These are phyloP conservation scores for Pyrenula aspistea DNA, from an alignment of 495 filamentous ascomycete genomes.

Conservation along the genomic window DNA sequence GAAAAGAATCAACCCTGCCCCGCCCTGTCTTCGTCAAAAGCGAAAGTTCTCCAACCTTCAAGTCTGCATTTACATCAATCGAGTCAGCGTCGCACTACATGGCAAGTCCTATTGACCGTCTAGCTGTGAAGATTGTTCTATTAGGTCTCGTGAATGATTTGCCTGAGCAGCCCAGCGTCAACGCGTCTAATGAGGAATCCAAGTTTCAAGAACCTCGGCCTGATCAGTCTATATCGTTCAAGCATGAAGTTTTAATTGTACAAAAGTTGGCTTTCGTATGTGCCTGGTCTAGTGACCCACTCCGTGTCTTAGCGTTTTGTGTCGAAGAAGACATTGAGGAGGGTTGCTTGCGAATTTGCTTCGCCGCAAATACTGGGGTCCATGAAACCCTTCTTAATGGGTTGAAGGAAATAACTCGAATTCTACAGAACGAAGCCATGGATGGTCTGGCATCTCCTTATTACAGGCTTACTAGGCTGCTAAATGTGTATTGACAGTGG, in stretches of 20 bases:
- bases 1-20: neutral
- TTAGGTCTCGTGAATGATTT: neutral
- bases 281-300: neutral
- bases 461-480: neutral
- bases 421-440: neutral
- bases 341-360: neutral
- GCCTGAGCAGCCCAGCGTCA: neutral
- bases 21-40: neutral
- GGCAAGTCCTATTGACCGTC: neutral
- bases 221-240: neutral
- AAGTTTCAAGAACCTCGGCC: neutral
- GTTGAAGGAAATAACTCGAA: neutral
- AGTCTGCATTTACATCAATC: neutral
- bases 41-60: neutral
- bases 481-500: neutral
- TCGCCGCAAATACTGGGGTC: neutral
- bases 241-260: neutral
- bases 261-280: neutral
- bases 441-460: neutral
- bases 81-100: neutral
- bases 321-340: neutral
- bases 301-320: neutral
- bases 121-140: neutral
- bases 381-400: neutral
- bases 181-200: neutral